A percentile compares a stretch with the other conserved stretches of the same genome.
phyloP scores from a whole-genome alignment of 2,329 filamentous ascomycete genomes.

The Scedosporium dehoogii region DNA sequence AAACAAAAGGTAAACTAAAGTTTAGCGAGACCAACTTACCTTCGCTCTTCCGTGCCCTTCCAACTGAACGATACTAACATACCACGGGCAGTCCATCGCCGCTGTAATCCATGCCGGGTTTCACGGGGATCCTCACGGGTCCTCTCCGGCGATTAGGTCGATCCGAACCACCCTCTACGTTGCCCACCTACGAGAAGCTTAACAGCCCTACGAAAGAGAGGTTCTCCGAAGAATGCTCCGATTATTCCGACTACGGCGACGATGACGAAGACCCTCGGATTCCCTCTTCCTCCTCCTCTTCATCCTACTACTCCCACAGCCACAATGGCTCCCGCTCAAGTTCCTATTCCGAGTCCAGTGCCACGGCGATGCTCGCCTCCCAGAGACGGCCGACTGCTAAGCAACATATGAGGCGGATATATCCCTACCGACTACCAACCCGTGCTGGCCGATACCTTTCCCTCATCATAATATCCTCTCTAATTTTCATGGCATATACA shows the following conservation, averaged over 20 bases:
- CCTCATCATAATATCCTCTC: slow-evolving; percentile 54
- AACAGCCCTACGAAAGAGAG: slow-evolving; percentile 36
- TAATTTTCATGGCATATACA: slow-evolving; percentile 68
- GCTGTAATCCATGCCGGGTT: background rate
- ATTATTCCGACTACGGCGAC: slow-evolving; percentile 34
- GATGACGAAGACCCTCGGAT: slow-evolving; percentile 17
- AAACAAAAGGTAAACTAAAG: background rate
- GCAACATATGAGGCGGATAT: slow-evolving; percentile 16
- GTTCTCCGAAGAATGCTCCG: slow-evolving; percentile 39
- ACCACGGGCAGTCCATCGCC: background rate
- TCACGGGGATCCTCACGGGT: background rate
- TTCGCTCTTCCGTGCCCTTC: background rate
- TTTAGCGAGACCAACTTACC: background rate
- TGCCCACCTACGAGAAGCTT: slow-evolving; percentile 42
- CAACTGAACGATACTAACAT: background rate
- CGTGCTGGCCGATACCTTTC: slow-evolving; percentile 72
- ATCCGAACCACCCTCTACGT: slow-evolving; percentile 15
- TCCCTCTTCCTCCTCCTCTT: slow-evolving; percentile 14
- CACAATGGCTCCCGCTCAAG: slow-evolving; percentile 43
- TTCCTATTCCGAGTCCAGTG: slow-evolving; percentile 31
- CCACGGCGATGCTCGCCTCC: slow-evolving; percentile 31
- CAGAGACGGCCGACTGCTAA: slow-evolving; percentile 20
- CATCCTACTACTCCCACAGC: slow-evolving; percentile 33
- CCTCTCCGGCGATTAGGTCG: slow-evolving; percentile 4
- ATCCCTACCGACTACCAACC: slow-evolving; percentile 56